Percentiles rank a stretch among this genome's conserved stretches.
phyloP scores from a whole-genome alignment of 208 protist genomes.

The Wallacemonas sp. region DNA sequence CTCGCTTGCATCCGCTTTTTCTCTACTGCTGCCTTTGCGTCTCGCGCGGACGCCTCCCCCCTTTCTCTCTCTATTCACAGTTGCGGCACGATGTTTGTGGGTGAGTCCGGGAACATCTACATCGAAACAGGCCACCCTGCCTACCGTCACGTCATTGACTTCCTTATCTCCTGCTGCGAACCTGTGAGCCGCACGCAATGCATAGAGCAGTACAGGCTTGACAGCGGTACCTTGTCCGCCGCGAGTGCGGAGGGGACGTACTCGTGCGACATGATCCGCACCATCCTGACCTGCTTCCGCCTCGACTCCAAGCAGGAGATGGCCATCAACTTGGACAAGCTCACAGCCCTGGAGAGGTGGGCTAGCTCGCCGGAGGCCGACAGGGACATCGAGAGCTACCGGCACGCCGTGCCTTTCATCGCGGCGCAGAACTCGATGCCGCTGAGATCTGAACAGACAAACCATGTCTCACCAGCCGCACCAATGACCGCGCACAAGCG shows the following conservation, averaged over 20 bases:
- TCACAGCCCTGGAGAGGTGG: conserved; percentile 32
- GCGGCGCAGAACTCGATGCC: neutral
- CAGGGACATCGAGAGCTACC: conserved; percentile 15
- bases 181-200: conserved; percentile 81
- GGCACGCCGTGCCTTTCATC: conserved; percentile 3
- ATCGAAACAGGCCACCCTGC: conserved; percentile 72
- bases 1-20: neutral
- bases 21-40: neutral
- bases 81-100: conserved; percentile 53
- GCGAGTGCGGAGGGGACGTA: conserved; percentile 86
- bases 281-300: conserved; percentile 72
- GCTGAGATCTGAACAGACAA: neutral
- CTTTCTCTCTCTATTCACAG: conserved; percentile 4
- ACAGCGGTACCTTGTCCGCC: conserved; percentile 75
- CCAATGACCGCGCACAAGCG: neutral
- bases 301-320: conserved; percentile 50
- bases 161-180: conserved; percentile 87
- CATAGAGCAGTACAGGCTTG: conserved; percentile 82
- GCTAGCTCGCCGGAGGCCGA: conserved; percentile 19
- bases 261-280: conserved; percentile 78
- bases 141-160: conserved; percentile 73
- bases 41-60: too few species aligned
- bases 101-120: conserved; percentile 61
- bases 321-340: conserved; percentile 55
- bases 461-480: neutral